Conservation (phyloP, 148 eudicot species). For the Rhododendron molle region DNA sequence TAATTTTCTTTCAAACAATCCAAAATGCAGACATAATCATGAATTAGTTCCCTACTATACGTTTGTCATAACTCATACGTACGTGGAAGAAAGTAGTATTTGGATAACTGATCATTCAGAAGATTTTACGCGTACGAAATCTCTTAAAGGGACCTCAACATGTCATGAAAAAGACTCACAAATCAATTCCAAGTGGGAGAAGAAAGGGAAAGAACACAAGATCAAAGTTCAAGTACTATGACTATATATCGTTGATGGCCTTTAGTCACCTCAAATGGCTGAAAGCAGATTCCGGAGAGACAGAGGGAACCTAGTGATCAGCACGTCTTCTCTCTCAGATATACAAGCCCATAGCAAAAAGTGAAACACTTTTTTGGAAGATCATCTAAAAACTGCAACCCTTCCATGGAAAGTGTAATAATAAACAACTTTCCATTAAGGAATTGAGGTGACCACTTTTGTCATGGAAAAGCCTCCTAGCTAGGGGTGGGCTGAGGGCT, state of each 20-base stretch:
- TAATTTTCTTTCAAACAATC: neutral
- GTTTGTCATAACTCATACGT: neutral
- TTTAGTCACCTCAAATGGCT: conserved; percentile 20
- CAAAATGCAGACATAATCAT: neutral
- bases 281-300: conserved; percentile 37
- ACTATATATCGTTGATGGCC: neutral
- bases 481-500: conserved; percentile 29
- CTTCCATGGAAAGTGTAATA: conserved; percentile 32
- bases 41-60: too few species aligned
- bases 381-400: conserved; percentile 5
- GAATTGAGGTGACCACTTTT: conserved; percentile 31
- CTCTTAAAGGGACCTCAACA: neutral
- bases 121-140: neutral
- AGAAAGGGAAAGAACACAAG: neutral
- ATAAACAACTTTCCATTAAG: conserved; percentile 35
- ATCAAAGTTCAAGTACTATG: neutral
- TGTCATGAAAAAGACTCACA: neutral
- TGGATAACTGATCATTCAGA: neutral
- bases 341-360: conserved; percentile 17
- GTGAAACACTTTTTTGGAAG: conserved; percentile 19
- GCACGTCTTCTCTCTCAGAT: conserved; percentile 25
- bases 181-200: neutral
- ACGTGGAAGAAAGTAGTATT: neutral
- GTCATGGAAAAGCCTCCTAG: conserved; percentile 43
- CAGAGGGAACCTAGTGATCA: neutral